A percentile compares a stretch with the other conserved stretches of the same genome.
Conservation (phyloP, 257 asterid species). For the Solanum medicagineum region DNA sequence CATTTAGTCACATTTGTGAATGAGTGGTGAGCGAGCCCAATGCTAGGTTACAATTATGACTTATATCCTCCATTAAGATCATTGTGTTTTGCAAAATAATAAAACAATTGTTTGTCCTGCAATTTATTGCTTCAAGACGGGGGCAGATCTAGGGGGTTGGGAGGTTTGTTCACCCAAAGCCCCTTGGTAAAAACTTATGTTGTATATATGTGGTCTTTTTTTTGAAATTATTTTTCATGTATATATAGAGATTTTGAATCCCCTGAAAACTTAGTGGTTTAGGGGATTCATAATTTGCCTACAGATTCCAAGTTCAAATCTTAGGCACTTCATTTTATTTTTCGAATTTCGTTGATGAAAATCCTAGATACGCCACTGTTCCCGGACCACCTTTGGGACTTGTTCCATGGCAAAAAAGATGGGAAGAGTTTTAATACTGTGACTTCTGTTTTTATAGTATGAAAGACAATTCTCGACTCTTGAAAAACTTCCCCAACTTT, state of each 20-base stretch:
- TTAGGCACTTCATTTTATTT: too few species aligned
- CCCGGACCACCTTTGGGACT: not conserved
- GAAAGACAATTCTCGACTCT: not conserved
- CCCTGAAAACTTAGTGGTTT: too few species aligned
- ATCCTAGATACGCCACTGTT: not conserved
- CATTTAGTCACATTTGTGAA: not conserved
- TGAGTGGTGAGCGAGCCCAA: not conserved
- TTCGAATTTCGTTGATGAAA: too few species aligned
- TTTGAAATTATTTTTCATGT: too few species aligned
- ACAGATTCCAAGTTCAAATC: too few species aligned
- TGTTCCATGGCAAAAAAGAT: not conserved
- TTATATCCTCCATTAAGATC: not conserved
- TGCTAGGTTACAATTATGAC: not conserved
- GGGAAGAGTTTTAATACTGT: not conserved
- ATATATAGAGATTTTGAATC: too few species aligned
- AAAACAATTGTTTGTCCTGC: not conserved
- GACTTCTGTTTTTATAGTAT: not conserved
- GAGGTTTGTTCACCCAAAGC: too few species aligned
- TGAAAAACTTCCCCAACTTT: not conserved
- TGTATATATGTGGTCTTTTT: too few species aligned
- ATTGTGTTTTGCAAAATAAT: not conserved
- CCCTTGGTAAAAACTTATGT: too few species aligned
- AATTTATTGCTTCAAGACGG: not conserved
- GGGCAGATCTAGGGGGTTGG: too few species aligned
- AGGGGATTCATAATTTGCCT: too few species aligned